Conservation (phyloP, 495 filamentous ascomycete species). For the Aspergillus egyptiacus region DNA sequence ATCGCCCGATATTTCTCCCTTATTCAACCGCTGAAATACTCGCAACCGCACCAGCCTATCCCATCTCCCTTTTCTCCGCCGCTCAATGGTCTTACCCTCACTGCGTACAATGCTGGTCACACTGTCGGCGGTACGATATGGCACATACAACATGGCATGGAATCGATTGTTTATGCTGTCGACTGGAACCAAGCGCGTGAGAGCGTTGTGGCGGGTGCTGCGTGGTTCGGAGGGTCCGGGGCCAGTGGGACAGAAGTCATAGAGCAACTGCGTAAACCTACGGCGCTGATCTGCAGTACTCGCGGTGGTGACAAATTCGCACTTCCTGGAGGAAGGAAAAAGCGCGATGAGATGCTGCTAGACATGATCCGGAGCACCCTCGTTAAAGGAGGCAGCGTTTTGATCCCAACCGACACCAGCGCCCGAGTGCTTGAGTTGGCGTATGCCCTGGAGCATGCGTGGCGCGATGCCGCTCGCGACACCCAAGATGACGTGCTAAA, state of each 20-base stretch:
- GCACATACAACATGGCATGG: constrained; percentile 95
- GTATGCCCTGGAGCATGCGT: constrained; percentile 86
- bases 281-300: constrained; percentile 84
- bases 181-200: constrained; percentile 97
- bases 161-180: constrained; percentile 94
- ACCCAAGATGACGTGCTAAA: constrained; percentile 50
- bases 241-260: constrained; percentile 83
- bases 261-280: constrained; percentile 86
- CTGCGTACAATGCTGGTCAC: constrained; percentile 93
- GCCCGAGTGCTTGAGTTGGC: constrained; percentile 89
- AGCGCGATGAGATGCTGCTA: constrained; percentile 78
- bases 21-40: constrained; percentile 95
- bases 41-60: constrained; percentile 84
- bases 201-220: constrained; percentile 86
- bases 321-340: constrained; percentile 63
- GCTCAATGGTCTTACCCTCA: constrained; percentile 87
- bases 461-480: constrained; percentile 61
- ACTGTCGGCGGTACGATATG: constrained; percentile 96
- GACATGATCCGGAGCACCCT: constrained; percentile 73
- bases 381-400: constrained; percentile 78
- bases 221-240: constrained; percentile 81
- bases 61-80: constrained; percentile 83
- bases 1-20: constrained; percentile 85
- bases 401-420: constrained; percentile 94
- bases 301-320: constrained; percentile 69